These are phyloP conservation scores for Eutypa lata DNA, from an alignment of 2,329 filamentous ascomycete species.

Conservation along the genomic window DNA sequence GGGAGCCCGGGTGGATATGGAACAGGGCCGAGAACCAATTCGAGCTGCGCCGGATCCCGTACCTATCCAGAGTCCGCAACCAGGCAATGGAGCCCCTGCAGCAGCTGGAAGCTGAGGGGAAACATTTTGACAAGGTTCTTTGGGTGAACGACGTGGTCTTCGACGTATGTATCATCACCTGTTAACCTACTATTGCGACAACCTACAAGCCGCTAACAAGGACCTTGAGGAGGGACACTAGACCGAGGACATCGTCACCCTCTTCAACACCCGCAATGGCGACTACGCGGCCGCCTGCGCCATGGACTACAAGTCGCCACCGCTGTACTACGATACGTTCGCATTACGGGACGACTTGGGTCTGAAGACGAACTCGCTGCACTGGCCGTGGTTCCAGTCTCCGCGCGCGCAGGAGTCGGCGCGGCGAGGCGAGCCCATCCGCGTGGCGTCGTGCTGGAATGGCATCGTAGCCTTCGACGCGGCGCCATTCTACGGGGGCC, in stretches of 20 bases:
- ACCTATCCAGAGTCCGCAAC: slow-evolving; percentile 63
- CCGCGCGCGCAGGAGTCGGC: slow-evolving; percentile 41
- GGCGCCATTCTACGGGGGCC: slow-evolving; percentile 41
- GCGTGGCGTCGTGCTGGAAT: slow-evolving; percentile 67
- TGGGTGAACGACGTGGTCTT: slow-evolving; percentile 63
- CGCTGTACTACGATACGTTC: slow-evolving; percentile 60
- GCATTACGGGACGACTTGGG: slow-evolving; percentile 54
- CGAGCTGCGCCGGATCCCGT: slow-evolving; percentile 65
- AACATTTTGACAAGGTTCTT: slow-evolving; percentile 52
- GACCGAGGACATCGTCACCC: slow-evolving; percentile 45
- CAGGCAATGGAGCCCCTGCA: slow-evolving; percentile 56
- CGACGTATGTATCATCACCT: slow-evolving; percentile 33
- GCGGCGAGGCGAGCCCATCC: slow-evolving; percentile 47
- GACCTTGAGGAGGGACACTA: slow-evolving; percentile 6
- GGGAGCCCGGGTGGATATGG: slow-evolving; percentile 59
- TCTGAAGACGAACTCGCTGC: slow-evolving; percentile 46
- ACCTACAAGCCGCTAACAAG: slow-evolving; percentile 16
- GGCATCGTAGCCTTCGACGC: slow-evolving; percentile 51
- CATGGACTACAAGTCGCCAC: slow-evolving; percentile 54
- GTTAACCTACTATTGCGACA: background rate
- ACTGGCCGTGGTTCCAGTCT: slow-evolving; percentile 59
- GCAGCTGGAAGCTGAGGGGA: slow-evolving; percentile 45
- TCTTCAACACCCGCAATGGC: slow-evolving; percentile 52
- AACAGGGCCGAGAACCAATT: slow-evolving; percentile 46
- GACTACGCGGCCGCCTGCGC: slow-evolving; percentile 59